Conservation (phyloP, 495 filamentous ascomycete species). For the Penicillium nucicola region DNA sequence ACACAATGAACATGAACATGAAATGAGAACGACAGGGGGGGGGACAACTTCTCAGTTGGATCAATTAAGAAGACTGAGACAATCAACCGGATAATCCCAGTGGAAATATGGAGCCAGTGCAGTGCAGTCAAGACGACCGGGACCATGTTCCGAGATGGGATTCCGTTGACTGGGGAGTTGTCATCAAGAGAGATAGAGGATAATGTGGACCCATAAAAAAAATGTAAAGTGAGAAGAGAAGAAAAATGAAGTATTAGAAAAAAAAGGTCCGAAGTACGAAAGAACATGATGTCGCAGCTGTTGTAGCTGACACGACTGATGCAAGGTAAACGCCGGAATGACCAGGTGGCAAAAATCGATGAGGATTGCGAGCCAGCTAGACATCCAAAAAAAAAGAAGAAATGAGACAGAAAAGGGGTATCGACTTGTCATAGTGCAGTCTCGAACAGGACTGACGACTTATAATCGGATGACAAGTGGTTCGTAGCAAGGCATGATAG, state of each 20-base stretch:
- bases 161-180: conserved; percentile 6
- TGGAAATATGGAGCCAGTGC: conserved; percentile 20
- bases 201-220: not conserved
- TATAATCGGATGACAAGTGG: conserved; percentile 2
- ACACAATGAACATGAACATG: conserved; percentile 5
- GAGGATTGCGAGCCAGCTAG: not conserved
- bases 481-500: conserved; percentile 5
- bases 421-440: conserved; percentile 4
- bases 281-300: not conserved
- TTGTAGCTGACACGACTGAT: not conserved
- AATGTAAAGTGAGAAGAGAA: not conserved
- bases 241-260: not conserved
- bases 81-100: conserved; percentile 6
- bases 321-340: conserved; percentile 3
- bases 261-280: not conserved
- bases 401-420: conserved; percentile 2
- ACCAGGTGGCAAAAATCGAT: not conserved
- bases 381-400: not conserved
- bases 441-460: not conserved
- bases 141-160: not conserved
- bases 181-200: not conserved
- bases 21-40: conserved; percentile 1
- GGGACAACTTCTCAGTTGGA: conserved; percentile 27
- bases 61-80: conserved; percentile 38
- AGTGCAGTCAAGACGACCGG: conserved; percentile 37